Evolutionary conservation across 2,329 filamentous ascomycete genomes (phyloP).

Genomic region (Clonostachys sp.): DNA sequence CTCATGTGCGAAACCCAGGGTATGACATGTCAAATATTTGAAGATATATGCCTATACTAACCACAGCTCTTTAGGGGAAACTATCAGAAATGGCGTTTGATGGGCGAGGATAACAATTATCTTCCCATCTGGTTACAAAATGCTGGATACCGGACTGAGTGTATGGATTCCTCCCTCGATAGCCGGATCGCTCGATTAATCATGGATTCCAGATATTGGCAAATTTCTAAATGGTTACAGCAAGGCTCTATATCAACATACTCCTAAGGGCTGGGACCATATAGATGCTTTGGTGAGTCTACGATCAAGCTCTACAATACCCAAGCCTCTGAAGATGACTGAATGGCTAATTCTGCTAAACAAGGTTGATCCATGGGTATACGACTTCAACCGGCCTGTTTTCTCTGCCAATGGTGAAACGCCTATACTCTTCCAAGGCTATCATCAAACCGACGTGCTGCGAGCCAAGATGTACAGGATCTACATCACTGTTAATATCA

Average conservation of each 20-base stretch:
- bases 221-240: conserved; percentile 9
- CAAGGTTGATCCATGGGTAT: conserved; percentile 7
- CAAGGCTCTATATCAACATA: conserved; percentile 2
- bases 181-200: no score
- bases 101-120: conserved; percentile 42
- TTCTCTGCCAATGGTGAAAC: conserved; percentile 5
- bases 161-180: no score
- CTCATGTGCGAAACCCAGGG: neutral
- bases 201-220: conserved; percentile 4
- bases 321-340: no score
- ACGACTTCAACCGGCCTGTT: conserved; percentile 4
- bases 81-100: conserved; percentile 43
- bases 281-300: conserved; percentile 4
- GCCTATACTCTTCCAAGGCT: conserved; percentile 3
- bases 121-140: conserved; percentile 45
- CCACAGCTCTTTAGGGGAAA: conserved; percentile 9
- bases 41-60: no score
- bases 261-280: conserved; percentile 7
- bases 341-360: no score
- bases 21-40: no score
- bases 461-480: conserved; percentile 24
- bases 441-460: conserved; percentile 6
- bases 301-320: neutral
- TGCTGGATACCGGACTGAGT: conserved; percentile 43
- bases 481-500: neutral